Evolutionary conservation across 371 early-diverging fungal genomes (phyloP).

Genomic region (Mycotypha africana): DNA sequence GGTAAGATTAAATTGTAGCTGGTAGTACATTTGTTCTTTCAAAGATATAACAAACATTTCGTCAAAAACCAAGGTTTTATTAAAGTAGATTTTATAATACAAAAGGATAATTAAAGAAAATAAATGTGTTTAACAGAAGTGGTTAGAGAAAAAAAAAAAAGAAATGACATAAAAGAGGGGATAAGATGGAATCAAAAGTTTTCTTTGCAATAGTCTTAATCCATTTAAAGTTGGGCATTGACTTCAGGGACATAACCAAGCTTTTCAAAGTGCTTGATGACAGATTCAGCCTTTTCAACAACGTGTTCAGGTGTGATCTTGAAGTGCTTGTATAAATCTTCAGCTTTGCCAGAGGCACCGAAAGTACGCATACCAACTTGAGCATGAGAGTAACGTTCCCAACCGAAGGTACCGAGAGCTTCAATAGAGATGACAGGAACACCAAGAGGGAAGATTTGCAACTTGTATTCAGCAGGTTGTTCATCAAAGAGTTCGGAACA

Average conservation of each 20-base stretch:
- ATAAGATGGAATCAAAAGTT: too few species aligned
- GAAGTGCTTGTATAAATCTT: slow-evolving; percentile 23
- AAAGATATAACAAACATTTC: too few species aligned
- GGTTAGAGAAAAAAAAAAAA: too few species aligned
- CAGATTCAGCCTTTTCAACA: slow-evolving; percentile 19
- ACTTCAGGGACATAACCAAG: slow-evolving; percentile 30
- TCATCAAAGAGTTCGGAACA: slow-evolving; percentile 93
- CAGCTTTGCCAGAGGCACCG: slow-evolving; percentile 70
- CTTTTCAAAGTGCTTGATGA: slow-evolving; percentile 19
- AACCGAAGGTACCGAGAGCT: slow-evolving; percentile 89
- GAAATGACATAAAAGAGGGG: too few species aligned
- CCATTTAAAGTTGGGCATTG: slow-evolving; percentile 20
- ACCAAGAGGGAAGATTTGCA: slow-evolving; percentile 73
- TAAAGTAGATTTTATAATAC: too few species aligned
- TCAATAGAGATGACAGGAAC: slow-evolving; percentile 89
- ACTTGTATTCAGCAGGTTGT: slow-evolving; percentile 83
- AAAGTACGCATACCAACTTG: slow-evolving; percentile 92
- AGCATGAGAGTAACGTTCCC: slow-evolving; percentile 91
- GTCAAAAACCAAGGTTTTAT: too few species aligned
- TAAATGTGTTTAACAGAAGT: too few species aligned
- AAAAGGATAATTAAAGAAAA: too few species aligned
- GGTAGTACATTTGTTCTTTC: too few species aligned
- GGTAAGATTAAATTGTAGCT: too few species aligned
- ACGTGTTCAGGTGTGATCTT: slow-evolving; percentile 21
- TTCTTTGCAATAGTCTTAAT: too few species aligned